phyloP scores from a whole-genome alignment of 805 yeast species.

The Teunomyces lycoperdinae region DNA sequence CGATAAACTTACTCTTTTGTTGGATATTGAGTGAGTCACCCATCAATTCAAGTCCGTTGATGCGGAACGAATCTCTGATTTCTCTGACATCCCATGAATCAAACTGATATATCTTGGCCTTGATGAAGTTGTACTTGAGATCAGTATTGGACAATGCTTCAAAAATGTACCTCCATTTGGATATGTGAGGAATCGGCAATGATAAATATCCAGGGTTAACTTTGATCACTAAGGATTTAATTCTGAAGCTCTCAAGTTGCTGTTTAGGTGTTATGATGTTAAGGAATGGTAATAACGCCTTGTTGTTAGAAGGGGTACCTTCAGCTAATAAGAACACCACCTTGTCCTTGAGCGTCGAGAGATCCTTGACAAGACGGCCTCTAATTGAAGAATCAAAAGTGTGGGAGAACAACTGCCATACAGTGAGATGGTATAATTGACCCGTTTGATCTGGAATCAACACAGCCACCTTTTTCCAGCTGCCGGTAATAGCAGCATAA shows the following conservation, averaged over 20 bases:
- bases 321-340: slow-evolving; percentile 64
- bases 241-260: slow-evolving; percentile 15
- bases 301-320: slow-evolving; percentile 85
- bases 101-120: slow-evolving; percentile 25
- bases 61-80: slow-evolving; percentile 27
- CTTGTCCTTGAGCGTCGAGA: slow-evolving; percentile 32
- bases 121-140: slow-evolving; percentile 17
- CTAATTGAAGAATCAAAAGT: slow-evolving; percentile 14
- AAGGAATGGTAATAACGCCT: slow-evolving; percentile 62
- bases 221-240: slow-evolving; percentile 39
- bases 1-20: slow-evolving; percentile 28
- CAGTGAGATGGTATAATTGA: slow-evolving; percentile 22
- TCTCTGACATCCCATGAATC: slow-evolving; percentile 14
- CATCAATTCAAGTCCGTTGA: slow-evolving; percentile 31
- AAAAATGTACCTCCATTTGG: slow-evolving; percentile 19
- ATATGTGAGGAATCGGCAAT: slow-evolving; percentile 33
- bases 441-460: slow-evolving; percentile 41
- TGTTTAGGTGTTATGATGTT: slow-evolving; percentile 3
- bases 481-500: slow-evolving; percentile 14
- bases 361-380: slow-evolving; percentile 14
- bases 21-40: slow-evolving; percentile 24
- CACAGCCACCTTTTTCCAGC: slow-evolving; percentile 26
- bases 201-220: slow-evolving; percentile 34
- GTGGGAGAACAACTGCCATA: slow-evolving; percentile 25
- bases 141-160: slow-evolving; percentile 21